Evolutionary conservation across 139 green algal genomes (phyloP), one percentile per base, ranked within the genome.

Genomic region (Nannochloris sp.): DNA sequence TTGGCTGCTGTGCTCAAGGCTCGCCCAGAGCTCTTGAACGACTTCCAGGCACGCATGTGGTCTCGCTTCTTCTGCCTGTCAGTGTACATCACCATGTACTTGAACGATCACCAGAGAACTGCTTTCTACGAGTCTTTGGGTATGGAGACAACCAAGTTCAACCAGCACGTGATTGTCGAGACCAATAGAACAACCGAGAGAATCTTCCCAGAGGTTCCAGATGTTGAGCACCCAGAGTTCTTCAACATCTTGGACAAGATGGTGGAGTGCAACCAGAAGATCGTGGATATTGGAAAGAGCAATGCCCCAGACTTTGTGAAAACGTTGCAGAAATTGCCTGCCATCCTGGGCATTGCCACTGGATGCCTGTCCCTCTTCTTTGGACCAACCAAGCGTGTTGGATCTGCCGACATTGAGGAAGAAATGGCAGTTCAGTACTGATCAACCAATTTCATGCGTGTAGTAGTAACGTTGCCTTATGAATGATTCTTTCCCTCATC

Each of bases 1-100:
- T 88, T 96, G 71, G 79, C 87, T n/a, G 90, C 91, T 19, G 55
- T 91, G 51, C 80, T 97, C 31, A 97, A 96, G 85, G 78, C 83
- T 7, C 76, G 84, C 49, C 89, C 91, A 15, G 78, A 95, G 74
- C 82, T 97, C 66, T 60, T 97, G 3, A 84, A 90, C 65, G 74
- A 83, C 73, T 54, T 50, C 15, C 5, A 16, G 62, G 73, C 84
- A 64, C 92, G 94, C 78, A 72, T 95, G 34, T 99, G 93, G 93
- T 82, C 72, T 51, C 81, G 86, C 60, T 99, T 99, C 88, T 99
- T 99, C 88, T 98, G 93, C 86, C 86, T 97, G 44, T 94, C 85
- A 2, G 93, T 98, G 44, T 98, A 98, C 83, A 87, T 97, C 72
- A 98, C 93, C 67, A 98, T 98, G 93, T 98, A 98, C 80, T 81